phyloP scores from a whole-genome alignment of 2,329 filamentous ascomycete genomes.

The Claviceps capensis region DNA sequence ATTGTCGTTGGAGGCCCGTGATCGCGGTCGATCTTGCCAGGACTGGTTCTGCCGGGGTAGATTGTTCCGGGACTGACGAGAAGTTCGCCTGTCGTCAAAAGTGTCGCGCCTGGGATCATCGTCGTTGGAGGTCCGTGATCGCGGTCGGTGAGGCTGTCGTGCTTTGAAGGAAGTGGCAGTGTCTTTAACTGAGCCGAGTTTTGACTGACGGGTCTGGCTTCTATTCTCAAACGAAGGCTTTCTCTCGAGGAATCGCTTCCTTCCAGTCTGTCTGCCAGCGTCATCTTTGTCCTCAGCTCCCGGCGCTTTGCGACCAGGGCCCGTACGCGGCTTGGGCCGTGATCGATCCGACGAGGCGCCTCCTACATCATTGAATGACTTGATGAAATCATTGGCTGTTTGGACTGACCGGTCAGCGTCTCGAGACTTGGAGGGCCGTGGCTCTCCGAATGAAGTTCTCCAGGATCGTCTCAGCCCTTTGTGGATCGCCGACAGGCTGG shows the following conservation, averaged over 20 bases:
- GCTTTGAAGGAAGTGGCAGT: conserved; percentile 13
- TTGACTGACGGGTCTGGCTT: conserved; percentile 41
- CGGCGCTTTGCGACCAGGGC: conserved; percentile 29
- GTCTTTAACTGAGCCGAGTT: conserved; percentile 26
- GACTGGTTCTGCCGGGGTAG: neutral
- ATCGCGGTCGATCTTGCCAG: conserved; percentile 4
- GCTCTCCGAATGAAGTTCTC: conserved; percentile 16
- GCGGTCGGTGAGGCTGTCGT: conserved; percentile 13
- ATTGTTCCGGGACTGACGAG: neutral
- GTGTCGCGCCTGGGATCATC: neutral
- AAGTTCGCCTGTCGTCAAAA: neutral
- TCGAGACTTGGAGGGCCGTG: conserved; percentile 6
- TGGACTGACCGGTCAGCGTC: conserved; percentile 6
- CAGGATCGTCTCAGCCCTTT: conserved; percentile 44
- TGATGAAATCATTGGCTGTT: conserved; percentile 3
- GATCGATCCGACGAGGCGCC: conserved; percentile 17
- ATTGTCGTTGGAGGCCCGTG: neutral
- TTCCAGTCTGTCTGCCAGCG: conserved; percentile 28
- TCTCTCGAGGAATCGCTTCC: conserved; percentile 38
- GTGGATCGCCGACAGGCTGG: conserved; percentile 52
- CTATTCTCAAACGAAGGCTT: conserved; percentile 36
- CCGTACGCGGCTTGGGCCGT: conserved; percentile 36
- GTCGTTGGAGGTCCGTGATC: neutral
- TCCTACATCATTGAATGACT: conserved; percentile 16
- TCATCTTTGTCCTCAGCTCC: conserved; percentile 20